These are phyloP conservation scores for Citeromyces hawaiiensis DNA, from an alignment of 1,139 yeast species.

Conservation along the genomic window DNA sequence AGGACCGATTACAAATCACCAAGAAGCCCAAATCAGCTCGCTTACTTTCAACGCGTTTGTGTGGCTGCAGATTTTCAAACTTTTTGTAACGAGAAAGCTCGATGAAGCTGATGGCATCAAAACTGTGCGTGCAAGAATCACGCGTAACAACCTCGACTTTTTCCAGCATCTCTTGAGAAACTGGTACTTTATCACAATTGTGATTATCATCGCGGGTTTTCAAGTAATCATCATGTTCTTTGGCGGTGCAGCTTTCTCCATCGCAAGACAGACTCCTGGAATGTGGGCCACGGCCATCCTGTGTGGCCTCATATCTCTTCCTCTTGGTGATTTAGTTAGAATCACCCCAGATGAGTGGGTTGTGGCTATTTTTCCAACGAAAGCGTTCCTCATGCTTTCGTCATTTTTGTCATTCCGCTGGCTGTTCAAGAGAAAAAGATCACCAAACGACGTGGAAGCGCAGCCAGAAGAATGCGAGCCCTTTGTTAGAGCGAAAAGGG, in stretches of 20 bases:
- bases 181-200: slow-evolving; percentile 65
- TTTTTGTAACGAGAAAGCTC: slow-evolving; percentile 80
- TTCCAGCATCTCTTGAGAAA: slow-evolving; percentile 73
- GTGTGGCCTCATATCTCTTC: slow-evolving; percentile 75
- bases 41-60: slow-evolving; percentile 93
- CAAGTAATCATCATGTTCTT: slow-evolving; percentile 90
- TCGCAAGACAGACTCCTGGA: slow-evolving; percentile 63
- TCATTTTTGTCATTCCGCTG: slow-evolving; percentile 35
- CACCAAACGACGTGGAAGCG: not conserved
- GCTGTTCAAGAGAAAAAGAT: slow-evolving; percentile 18
- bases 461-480: slow-evolving; percentile 2
- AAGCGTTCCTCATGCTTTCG: slow-evolving; percentile 31
- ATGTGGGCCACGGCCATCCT: slow-evolving; percentile 87
- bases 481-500: slow-evolving; percentile 1
- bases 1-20: slow-evolving; percentile 25
- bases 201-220: slow-evolving; percentile 61
- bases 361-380: slow-evolving; percentile 52
- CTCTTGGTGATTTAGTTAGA: slow-evolving; percentile 66
- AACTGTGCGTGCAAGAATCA: slow-evolving; percentile 42
- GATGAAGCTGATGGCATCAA: slow-evolving; percentile 75
- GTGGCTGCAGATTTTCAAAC: slow-evolving; percentile 93
- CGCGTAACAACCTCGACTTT: slow-evolving; percentile 57
- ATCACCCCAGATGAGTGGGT: slow-evolving; percentile 78
- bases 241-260: slow-evolving; percentile 91
- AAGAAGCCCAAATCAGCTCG: slow-evolving; percentile 54